A percentile compares a stretch with the other conserved stretches of the same genome.
These are phyloP conservation scores for Botryobasidium botryosum DNA, from an alignment of 768 basidiomycete species.

Conservation along the genomic window DNA sequence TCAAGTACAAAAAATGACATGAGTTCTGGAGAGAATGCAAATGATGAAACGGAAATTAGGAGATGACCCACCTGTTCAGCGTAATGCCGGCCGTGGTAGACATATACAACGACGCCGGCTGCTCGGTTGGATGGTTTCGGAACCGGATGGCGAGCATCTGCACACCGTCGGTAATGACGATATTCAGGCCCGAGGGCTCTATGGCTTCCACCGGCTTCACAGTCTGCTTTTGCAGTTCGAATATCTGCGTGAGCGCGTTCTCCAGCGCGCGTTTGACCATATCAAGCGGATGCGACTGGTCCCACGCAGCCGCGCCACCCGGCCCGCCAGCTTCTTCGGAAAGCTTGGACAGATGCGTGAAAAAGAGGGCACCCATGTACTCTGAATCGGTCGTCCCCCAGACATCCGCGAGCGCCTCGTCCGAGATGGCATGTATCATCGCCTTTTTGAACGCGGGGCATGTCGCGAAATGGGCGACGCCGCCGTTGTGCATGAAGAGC, in stretches of 20 bases:
- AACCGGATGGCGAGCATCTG: constrained; percentile 21
- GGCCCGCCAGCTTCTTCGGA: constrained; percentile 9
- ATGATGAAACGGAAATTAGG: too few species aligned
- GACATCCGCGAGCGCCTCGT: constrained; percentile 7
- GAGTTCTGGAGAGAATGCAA: too few species aligned
- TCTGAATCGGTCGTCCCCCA: constrained; percentile 20
- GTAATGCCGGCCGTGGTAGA: constrained; percentile 20
- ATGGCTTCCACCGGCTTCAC: constrained; percentile 9
- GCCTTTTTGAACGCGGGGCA: not conserved
- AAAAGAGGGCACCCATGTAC: constrained; percentile 19
- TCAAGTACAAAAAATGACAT: too few species aligned
- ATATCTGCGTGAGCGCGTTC: constrained; percentile 15
- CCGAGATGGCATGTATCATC: not conserved
- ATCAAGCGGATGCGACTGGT: constrained; percentile 15
- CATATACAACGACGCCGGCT: constrained; percentile 21
- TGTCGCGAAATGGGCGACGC: constrained; percentile 7
- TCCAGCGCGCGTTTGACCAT: constrained; percentile 16
- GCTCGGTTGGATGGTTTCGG: constrained; percentile 18
- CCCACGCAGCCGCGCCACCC: constrained; percentile 14
- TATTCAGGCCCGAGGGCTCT: constrained; percentile 19
- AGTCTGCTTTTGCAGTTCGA: constrained; percentile 15
- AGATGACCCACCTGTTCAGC: constrained; percentile 19
- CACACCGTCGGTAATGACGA: constrained; percentile 20
- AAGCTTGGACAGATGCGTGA: constrained; percentile 20
- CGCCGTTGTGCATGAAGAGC: constrained; percentile 10